Evolutionary conservation across 2,329 filamentous ascomycete genomes (phyloP), one percentile per base, ranked within the genome.

Genomic region (Pseudodiploospora longispora): DNA sequence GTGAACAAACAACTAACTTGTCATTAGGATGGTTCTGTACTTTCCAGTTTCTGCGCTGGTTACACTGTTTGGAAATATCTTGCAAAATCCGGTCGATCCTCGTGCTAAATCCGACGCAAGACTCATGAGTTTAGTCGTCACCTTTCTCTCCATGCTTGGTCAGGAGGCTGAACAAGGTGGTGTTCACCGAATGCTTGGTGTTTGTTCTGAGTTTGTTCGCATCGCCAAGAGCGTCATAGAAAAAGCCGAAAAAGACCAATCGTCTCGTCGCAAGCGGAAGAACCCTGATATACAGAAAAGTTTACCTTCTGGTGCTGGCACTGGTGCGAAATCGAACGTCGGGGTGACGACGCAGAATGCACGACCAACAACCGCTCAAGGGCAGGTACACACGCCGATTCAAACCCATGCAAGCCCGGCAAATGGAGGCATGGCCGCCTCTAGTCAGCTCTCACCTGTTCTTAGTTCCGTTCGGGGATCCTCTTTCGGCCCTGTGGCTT

Each of bases 1-100:
- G 27, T 30, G 35, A 39, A 12, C 46, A 45, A 45, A 47, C 28
- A 68, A 47, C 49, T 9, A 19, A 9, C 44, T 36, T 27, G 7
- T 47, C 27, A 28, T 12, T 27, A 83, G 79, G 88, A 76, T 98
- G 59, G 87, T 96, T 52, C 71, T 97, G 8, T 98, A 98, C 65
- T 98, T 95, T 66, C 93, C 93, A 0, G 90, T 98, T 6, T 95
- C 93, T 1, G 87, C 93, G 1, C 76, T 97, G 4, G 89, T 98
- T 37, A 97, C 93, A 0, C 70, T 98, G 2, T 98, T 98, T 58
- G 90, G 91, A 47, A 96, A 97, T 57, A 94, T 97, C 38, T 67
- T 98, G 1, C 93, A 98, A 61, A 97, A 97, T 55, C 93, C 93
- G 0, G 80, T 91, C 47, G 93, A 98, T 58, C 81, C 85, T 1